These are phyloP conservation scores for Leucocoprinus birnbaumii DNA, from an alignment of 768 basidiomycete genomes.

Conservation along the genomic window DNA sequence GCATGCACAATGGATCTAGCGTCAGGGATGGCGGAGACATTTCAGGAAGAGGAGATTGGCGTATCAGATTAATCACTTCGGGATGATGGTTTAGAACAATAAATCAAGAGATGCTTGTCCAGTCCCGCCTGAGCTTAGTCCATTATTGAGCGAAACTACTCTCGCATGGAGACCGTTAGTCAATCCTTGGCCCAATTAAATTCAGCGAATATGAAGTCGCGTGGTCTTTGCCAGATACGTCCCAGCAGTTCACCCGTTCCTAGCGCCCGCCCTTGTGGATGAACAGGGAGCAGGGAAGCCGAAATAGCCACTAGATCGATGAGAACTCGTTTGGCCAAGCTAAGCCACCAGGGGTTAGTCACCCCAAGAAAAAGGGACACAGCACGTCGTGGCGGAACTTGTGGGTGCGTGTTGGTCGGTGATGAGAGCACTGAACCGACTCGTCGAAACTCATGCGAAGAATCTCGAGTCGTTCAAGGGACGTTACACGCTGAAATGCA, in stretches of 20 bases:
- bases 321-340: no score
- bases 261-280: background rate
- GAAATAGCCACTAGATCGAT: no score
- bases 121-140: background rate
- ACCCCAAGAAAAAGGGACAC: no score
- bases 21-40: background rate
- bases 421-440: no score
- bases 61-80: background rate
- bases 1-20: background rate
- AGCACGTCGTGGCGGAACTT: no score
- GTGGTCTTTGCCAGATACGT: conserved; percentile 1
- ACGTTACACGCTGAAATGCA: no score
- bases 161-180: background rate
- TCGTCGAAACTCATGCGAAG: no score
- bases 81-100: background rate
- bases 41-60: background rate
- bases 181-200: background rate
- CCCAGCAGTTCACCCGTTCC: no score
- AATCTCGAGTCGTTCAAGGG: no score
- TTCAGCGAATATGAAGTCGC: conserved; percentile 1
- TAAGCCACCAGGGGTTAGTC: no score
- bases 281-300: no score
- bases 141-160: background rate
- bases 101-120: background rate
- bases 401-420: no score